Evolutionary conservation across 1,139 yeast species (phyloP).

Genomic region (Eremothecium cymbalariae): DNA sequence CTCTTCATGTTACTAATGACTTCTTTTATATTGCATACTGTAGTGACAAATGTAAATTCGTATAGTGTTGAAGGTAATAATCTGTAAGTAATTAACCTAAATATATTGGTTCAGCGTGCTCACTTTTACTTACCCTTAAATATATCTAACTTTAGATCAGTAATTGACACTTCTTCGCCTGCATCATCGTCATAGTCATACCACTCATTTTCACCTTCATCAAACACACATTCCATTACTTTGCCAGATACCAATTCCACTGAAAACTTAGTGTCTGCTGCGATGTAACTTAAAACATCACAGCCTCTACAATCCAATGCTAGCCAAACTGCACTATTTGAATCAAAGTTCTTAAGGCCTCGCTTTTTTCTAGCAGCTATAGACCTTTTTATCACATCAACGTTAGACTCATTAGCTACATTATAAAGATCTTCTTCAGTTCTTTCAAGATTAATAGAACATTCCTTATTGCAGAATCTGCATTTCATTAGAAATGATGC

Average conservation of each 20-base stretch:
- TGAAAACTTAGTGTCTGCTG: conserved; percentile 33
- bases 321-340: conserved; percentile 40
- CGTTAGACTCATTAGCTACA: conserved; percentile 19
- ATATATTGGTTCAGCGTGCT: no score
- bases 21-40: background rate
- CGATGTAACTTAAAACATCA: conserved; percentile 59
- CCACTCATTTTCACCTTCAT: conserved; percentile 79
- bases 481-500: conserved; percentile 82
- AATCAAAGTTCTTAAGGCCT: conserved; percentile 30
- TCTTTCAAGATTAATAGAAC: conserved; percentile 22
- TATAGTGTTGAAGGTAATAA: conserved; percentile 1
- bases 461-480: conserved; percentile 31
- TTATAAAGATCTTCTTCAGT: conserved; percentile 34
- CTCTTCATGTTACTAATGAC: no score
- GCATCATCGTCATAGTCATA: conserved; percentile 90
- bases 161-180: conserved; percentile 70
- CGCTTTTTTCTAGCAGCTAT: conserved; percentile 23
- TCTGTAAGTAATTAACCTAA: no score
- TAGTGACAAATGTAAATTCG: no score
- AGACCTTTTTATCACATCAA: conserved; percentile 17
- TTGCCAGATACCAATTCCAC: conserved; percentile 25
- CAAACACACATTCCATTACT: conserved; percentile 45
- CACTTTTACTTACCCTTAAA: conserved; percentile 26
- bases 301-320: conserved; percentile 82
- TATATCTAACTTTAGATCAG: conserved; percentile 60